A percentile compares a stretch with the other conserved stretches of the same genome.
These are phyloP conservation scores for Rhytidiadelphus loreus DNA, from an alignment of 225 moss, liverwort and hornwort species.

Conservation along the genomic window DNA sequence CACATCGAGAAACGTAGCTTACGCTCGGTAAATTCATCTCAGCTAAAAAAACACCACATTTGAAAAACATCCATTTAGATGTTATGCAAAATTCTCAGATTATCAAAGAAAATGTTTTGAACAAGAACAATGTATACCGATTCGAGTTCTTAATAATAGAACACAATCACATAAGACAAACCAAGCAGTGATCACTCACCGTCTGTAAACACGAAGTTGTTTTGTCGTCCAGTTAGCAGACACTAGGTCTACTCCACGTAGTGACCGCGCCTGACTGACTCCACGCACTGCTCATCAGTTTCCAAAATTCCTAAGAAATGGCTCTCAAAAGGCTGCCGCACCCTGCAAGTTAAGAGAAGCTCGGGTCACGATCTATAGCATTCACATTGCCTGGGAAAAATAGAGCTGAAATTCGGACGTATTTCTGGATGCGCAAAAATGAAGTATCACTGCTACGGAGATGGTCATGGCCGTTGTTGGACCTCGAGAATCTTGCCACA, in stretches of 20 bases:
- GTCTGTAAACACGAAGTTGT: background rate
- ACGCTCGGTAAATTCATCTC: conserved; percentile 27
- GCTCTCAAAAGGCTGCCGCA: background rate
- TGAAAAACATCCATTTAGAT: background rate
- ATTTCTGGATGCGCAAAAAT: background rate
- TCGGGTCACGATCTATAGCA: background rate
- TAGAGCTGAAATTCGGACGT: background rate
- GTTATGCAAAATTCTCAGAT: background rate
- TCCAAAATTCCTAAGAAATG: background rate
- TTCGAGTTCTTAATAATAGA: background rate
- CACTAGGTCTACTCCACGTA: background rate
- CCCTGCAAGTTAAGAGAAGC: background rate
- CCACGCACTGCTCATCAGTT: background rate
- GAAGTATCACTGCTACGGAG: background rate
- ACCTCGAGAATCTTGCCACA: background rate
- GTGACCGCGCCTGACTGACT: background rate
- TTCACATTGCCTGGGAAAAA: background rate
- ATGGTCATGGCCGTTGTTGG: background rate
- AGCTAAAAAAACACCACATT: background rate
- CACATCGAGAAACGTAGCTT: conserved; percentile 16
- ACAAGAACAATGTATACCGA: background rate
- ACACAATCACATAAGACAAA: background rate
- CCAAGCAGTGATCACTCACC: background rate
- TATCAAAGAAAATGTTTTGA: background rate
- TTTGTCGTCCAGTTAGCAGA: background rate